These are phyloP conservation scores for Hypomyces perniciosus DNA, from an alignment of 2,329 filamentous ascomycete species.

Conservation along the genomic window DNA sequence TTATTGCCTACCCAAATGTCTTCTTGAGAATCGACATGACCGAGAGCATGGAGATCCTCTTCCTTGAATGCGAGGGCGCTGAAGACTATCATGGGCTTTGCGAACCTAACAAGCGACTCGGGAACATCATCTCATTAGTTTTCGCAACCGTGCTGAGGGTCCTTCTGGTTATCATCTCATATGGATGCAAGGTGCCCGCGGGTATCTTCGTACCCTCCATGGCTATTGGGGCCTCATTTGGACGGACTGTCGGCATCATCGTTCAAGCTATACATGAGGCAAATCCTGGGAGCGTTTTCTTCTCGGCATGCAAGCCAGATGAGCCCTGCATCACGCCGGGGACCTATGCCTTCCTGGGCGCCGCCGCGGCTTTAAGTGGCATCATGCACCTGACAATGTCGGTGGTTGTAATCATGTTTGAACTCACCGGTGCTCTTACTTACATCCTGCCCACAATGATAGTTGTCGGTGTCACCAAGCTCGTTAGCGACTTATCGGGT, in stretches of 20 bases:
- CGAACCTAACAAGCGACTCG: conserved; percentile 67
- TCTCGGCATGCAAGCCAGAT: conserved; percentile 82
- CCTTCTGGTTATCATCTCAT: conserved; percentile 87
- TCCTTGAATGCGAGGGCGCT: conserved; percentile 82
- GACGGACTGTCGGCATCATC: conserved; percentile 86
- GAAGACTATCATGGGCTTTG: conserved; percentile 89
- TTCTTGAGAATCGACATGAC: conserved; percentile 98
- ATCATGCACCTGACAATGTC: conserved; percentile 98
- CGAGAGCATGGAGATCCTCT: conserved; percentile 97
- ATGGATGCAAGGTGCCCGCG: conserved; percentile 95
- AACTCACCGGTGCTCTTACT: conserved; percentile 91
- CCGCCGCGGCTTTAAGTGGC: conserved; percentile 82
- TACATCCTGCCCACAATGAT: conserved; percentile 99
- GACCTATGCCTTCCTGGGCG: conserved; percentile 92
- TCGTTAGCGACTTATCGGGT: conserved; percentile 83
- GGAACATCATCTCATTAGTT: conserved; percentile 71
- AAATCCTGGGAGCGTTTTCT: conserved; percentile 77
- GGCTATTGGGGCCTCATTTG: conserved; percentile 93
- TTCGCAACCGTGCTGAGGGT: conserved; percentile 76
- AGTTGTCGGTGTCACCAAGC: conserved; percentile 93
- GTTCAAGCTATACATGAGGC: conserved; percentile 85
- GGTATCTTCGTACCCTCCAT: conserved; percentile 98
- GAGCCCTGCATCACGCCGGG: conserved; percentile 95
- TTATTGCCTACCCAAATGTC: conserved; percentile 95
- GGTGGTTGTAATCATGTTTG: conserved; percentile 99